These are phyloP conservation scores for Omphalotus guepiniiformis DNA, from an alignment of 768 basidiomycete species.

Conservation along the genomic window DNA sequence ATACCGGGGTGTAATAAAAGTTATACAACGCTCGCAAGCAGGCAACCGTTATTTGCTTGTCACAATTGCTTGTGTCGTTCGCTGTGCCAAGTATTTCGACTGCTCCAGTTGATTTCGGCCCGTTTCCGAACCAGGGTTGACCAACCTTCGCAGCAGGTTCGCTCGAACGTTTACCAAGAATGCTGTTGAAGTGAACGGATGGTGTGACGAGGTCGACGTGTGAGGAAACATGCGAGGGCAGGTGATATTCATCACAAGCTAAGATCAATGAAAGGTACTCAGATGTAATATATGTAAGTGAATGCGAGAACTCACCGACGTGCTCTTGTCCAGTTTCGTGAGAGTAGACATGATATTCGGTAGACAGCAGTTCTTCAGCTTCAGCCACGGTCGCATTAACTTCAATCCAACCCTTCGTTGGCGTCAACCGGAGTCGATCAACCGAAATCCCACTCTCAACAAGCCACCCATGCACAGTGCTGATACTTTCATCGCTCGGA, in stretches of 20 bases:
- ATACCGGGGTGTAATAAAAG: constrained; percentile 26
- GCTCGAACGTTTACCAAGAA: no score
- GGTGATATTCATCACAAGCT: constrained; percentile 36
- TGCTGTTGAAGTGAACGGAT: constrained; percentile 36
- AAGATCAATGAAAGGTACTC: neutral
- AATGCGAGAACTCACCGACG: constrained; percentile 24
- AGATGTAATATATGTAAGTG: neutral
- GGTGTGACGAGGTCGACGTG: constrained; percentile 43
- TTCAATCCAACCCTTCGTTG: constrained; percentile 35
- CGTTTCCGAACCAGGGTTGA: no score
- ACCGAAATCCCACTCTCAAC: constrained; percentile 28
- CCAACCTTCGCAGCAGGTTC: no score
- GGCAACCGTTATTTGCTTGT: constrained; percentile 31
- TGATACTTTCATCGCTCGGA: constrained; percentile 32
- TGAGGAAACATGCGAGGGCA: constrained; percentile 31
- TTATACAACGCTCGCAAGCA: constrained; percentile 39
- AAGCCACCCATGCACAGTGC: constrained; percentile 38
- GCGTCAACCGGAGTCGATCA: constrained; percentile 28
- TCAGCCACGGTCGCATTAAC: constrained; percentile 37
- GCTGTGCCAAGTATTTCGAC: no score
- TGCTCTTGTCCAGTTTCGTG: constrained; percentile 33
- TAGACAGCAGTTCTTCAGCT: constrained; percentile 37
- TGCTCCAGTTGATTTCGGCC: no score
- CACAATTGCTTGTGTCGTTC: constrained; percentile 28
- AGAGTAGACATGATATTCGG: constrained; percentile 39